Base-by-base conservation (phyloP, 2,329 filamentous ascomycete species). In the Neopestalotiopsis clavispora region DNA sequence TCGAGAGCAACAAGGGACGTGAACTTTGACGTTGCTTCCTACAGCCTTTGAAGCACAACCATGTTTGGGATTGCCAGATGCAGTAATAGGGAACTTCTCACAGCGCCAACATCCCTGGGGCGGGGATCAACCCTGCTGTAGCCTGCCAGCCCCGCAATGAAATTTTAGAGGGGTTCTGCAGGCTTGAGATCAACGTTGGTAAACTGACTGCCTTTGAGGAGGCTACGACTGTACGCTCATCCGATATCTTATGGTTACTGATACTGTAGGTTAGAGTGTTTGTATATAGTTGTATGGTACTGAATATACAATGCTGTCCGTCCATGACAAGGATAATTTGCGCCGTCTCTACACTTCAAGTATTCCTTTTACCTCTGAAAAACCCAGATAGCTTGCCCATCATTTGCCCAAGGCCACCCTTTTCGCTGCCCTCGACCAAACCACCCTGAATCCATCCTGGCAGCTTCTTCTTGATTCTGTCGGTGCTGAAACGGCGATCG, bases 371-470 rank as follows among this genome's bases (percentile, higher is more conserved):
- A 4, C 78, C 80, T 69, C 85, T 82, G 74, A 92, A 92, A 73
- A 92, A 92, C 0, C 76, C 76, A 10, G 84, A 84, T 72, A 91
- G 75, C 6, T 82, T 81, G 1, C 85, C 85, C 87, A 92, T 90
- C 75, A 92, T 77, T 70, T 85, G 85, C 23, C 84, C 85, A 73
- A 92, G 81, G 5, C 83, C 84, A 71, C 82, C 84, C 40, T 83
- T 80, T 75, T 87, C 81, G 73, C 85, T 81, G 17, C 82, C 83
- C 67, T 77, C 74, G 65, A 84, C 80, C 78, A 97, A 80, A 45
- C 92, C 94, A 12, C 86, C 88, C 73, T 87, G 87, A 75, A 99
- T 98, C 96, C 96, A 99, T 1, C 88, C 90, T 0, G 96, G 96
- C 73, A 99, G 80, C 81, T 98, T 98, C 30, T 80, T 82, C 74